Evolutionary conservation across 352 stramenopile genomes (phyloP).

Genomic region (Globisporangium orthogonon): DNA sequence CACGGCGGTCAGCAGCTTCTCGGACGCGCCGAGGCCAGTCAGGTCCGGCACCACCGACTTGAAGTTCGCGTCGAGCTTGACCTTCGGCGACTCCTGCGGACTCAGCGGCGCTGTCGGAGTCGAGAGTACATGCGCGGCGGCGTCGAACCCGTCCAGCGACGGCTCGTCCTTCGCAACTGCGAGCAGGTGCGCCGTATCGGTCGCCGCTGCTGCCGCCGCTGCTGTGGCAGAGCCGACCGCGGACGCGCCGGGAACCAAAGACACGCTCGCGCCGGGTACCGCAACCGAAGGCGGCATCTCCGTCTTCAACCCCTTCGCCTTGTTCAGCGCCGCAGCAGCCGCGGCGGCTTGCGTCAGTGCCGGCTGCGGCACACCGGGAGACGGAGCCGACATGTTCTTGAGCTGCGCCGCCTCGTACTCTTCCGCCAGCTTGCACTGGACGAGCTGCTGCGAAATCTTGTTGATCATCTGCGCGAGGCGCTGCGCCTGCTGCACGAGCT

Average conservation of each 20-base stretch:
- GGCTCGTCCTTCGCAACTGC: constrained; percentile 4
- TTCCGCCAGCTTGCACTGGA: constrained; percentile 77
- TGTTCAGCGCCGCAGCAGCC: constrained; percentile 25
- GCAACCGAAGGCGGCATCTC: constrained; percentile 10
- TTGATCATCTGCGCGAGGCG: constrained; percentile 78
- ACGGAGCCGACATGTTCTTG: constrained; percentile 35
- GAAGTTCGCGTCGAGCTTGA: constrained; percentile 42
- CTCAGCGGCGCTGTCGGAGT: constrained; percentile 1
- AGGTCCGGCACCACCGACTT: constrained; percentile 71
- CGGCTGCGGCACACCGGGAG: constrained; percentile 17
- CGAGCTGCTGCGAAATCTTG: constrained; percentile 82
- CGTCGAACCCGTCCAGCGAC: background rate
- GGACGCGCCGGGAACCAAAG: constrained; percentile 3
- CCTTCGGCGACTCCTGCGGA: constrained; percentile 15
- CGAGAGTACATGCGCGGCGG: background rate
- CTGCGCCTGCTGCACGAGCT: constrained; percentile 68
- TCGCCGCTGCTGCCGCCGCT: constrained; percentile 9
- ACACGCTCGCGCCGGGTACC: constrained; percentile 11
- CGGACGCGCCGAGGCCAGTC: constrained; percentile 61
- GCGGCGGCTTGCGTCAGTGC: constrained; percentile 19
- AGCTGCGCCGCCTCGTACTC: constrained; percentile 64
- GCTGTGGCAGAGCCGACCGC: constrained; percentile 1
- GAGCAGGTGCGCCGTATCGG: constrained; percentile 4
- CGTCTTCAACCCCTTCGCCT: constrained; percentile 25
- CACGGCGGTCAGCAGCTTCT: constrained; percentile 74